Percentiles rank a stretch among this genome's conserved stretches.
Evolutionary conservation across 2,329 filamentous ascomycete species (phyloP).

Genomic region (Myriosclerotinia duriaeana): DNA sequence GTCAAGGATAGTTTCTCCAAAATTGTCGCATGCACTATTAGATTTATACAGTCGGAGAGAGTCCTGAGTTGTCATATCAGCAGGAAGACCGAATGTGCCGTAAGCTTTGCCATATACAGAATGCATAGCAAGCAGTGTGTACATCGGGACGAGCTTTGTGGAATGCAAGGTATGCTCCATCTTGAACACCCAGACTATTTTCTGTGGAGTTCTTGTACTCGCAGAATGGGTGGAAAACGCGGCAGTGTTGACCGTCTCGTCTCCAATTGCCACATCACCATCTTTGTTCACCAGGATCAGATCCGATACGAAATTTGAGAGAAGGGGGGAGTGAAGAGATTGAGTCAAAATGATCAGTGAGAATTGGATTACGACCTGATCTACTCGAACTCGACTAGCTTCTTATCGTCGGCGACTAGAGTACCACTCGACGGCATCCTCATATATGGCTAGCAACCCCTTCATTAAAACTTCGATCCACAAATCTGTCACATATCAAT

Average conservation of each 20-base stretch:
- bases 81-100: constrained; percentile 41
- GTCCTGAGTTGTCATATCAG: constrained; percentile 60
- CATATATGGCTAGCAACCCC: constrained; percentile 62
- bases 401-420: constrained; percentile 13
- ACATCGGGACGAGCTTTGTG: constrained; percentile 59
- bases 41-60: constrained; percentile 52
- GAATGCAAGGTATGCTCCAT: constrained; percentile 34
- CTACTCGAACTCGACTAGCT: neutral
- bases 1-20: constrained; percentile 54
- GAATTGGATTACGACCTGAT: constrained; percentile 47
- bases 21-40: constrained; percentile 44
- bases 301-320: constrained; percentile 60
- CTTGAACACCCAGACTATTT: neutral
- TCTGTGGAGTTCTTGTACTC: constrained; percentile 28
- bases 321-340: constrained; percentile 64
- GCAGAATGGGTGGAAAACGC: constrained; percentile 50
- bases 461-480: constrained; percentile 46
- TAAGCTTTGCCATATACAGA: constrained; percentile 59
- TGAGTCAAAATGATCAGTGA: constrained; percentile 50
- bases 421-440: constrained; percentile 17
- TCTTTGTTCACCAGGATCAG: constrained; percentile 63
- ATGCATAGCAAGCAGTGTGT: constrained; percentile 57
- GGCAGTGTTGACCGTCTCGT: constrained; percentile 49
- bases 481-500: constrained; percentile 24
- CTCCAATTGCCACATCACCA: constrained; percentile 63